Evolutionary conservation across 2,329 filamentous ascomycete species (phyloP), one percentile per base, ranked within the genome.

Genomic region (Aureobasidium namibiae): DNA sequence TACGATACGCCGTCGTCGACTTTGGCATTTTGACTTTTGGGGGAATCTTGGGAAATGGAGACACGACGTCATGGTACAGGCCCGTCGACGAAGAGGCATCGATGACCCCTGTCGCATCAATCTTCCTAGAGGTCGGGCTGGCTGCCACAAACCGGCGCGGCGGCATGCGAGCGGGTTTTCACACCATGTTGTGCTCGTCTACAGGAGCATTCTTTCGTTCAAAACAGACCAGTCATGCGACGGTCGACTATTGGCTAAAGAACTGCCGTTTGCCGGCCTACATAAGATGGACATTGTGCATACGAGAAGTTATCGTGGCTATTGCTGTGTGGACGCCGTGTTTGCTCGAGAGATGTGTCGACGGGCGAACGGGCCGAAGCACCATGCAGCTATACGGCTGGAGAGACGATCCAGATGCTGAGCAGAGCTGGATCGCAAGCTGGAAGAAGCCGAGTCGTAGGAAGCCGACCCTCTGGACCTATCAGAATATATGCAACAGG

Each of bases 11-110:
- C 54, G 54, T 48, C 41, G 44, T 57, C 29, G 41, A 34, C 38
- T 42, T 45, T 34, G n/a, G 11, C 52, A 45, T 18, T 44, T 57
- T 57, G 54, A 48, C 54, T 57, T 57, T 24, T 57, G 54, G 54
- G 54, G 42, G 41, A 45, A 39, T 46, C 54, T 57, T 57, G 41
- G 54, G 42, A 57, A 46, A 38, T 46, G 41, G 41, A 57, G 31
- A 57, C 54, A 33, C 33, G 18, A 57, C 54, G 54, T 57, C 54
- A 57, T 57, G 54, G 33, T 48, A 48, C 54, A 57, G 48, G 24
- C 9, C 8, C n/a, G 21, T 56, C 52, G 39, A 10, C 26, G 39
- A 45, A 24, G 18, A 33, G 26, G 36, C 31, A 41, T 18, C 23
- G 42, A 45, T 11, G 6, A 11, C 54, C 54, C 54, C 42, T 57